Evolutionary conservation across 2,329 filamentous ascomycete species (phyloP).

Genomic region (Stachybotrys elegans): DNA sequence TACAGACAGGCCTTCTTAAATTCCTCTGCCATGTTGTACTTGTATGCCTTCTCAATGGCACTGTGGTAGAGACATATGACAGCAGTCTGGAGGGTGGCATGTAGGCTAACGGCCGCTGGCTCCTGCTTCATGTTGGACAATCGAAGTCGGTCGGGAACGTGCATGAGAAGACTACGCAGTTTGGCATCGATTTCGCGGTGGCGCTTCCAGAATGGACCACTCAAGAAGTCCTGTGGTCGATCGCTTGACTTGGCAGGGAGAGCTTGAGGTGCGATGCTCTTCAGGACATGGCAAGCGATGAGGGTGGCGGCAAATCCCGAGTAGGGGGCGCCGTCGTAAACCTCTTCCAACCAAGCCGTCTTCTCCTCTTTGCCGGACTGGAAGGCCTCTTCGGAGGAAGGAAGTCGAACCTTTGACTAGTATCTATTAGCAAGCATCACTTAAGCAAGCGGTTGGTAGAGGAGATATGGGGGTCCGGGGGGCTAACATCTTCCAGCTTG

Average conservation of each 20-base stretch:
- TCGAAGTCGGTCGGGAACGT: conserved; percentile 68
- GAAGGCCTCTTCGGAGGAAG: conserved; percentile 73
- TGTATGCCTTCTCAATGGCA: conserved; percentile 77
- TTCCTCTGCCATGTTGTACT: conserved; percentile 58
- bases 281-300: conserved; percentile 73
- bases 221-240: conserved; percentile 64
- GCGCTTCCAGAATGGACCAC: conserved; percentile 80
- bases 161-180: conserved; percentile 71
- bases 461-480: too few species aligned
- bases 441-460: too few species aligned
- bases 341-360: conserved; percentile 59
- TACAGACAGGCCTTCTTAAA: conserved; percentile 67
- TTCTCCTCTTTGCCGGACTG: conserved; percentile 58
- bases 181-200: conserved; percentile 80
- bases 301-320: conserved; percentile 69
- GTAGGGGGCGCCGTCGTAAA: conserved; percentile 57
- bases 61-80: conserved; percentile 87
- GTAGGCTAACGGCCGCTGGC: conserved; percentile 72
- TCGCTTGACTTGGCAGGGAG: conserved; percentile 68
- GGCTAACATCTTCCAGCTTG: conserved; percentile 63
- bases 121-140: conserved; percentile 65
- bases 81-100: conserved; percentile 84
- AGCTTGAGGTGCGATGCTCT: conserved; percentile 73
- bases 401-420: too few species aligned
- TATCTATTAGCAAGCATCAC: too few species aligned